Percentiles rank a stretch among this genome's conserved stretches.
Evolutionary conservation across 352 stramenopile species (phyloP).

Genomic region (Phytophthora palmivora): DNA sequence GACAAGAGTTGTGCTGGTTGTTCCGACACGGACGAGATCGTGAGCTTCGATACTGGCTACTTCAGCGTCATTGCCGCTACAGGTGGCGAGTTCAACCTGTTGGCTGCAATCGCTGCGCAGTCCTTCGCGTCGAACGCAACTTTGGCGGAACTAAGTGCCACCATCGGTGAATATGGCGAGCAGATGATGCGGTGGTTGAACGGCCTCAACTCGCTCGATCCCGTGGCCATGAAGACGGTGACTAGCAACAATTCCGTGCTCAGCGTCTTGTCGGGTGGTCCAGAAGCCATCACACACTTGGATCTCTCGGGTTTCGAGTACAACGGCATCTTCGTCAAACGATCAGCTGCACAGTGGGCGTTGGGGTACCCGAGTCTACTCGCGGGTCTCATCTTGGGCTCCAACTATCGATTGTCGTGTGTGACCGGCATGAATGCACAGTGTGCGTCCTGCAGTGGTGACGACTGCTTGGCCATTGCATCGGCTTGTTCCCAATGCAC

Average conservation of each 20-base stretch:
- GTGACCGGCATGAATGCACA: conserved; percentile 42
- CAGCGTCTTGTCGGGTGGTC: conserved; percentile 39
- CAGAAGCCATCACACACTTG: conserved; percentile 43
- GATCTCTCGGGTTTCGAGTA: conserved; percentile 72
- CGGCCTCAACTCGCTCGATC: conserved; percentile 79
- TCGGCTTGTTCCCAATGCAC: conserved; percentile 47
- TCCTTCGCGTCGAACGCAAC: conserved; percentile 49
- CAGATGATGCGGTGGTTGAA: conserved; percentile 83
- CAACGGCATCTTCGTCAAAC: conserved; percentile 75
- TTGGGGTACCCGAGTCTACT: conserved; percentile 78
- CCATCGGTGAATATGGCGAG: conserved; percentile 47
- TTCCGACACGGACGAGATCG: conserved; percentile 58
- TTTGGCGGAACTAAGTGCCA: conserved; percentile 22
- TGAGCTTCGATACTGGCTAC: conserved; percentile 71
- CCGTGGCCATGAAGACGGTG: conserved; percentile 65
- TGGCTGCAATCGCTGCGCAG: conserved; percentile 46
- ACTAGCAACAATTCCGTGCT: conserved; percentile 46
- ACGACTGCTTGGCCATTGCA: conserved; percentile 44
- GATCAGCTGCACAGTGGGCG: conserved; percentile 65
- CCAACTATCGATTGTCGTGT: conserved; percentile 60
- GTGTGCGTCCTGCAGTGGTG: conserved; percentile 49
- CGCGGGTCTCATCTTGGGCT: conserved; percentile 57
- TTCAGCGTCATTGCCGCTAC: conserved; percentile 69
- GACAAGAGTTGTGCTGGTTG: conserved; percentile 58
- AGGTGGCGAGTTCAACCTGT: conserved; percentile 65